A percentile compares a stretch with the other conserved stretches of the same genome.
These are phyloP conservation scores for Silene conica DNA, from an alignment of 148 eudicot species.

Conservation along the genomic window DNA sequence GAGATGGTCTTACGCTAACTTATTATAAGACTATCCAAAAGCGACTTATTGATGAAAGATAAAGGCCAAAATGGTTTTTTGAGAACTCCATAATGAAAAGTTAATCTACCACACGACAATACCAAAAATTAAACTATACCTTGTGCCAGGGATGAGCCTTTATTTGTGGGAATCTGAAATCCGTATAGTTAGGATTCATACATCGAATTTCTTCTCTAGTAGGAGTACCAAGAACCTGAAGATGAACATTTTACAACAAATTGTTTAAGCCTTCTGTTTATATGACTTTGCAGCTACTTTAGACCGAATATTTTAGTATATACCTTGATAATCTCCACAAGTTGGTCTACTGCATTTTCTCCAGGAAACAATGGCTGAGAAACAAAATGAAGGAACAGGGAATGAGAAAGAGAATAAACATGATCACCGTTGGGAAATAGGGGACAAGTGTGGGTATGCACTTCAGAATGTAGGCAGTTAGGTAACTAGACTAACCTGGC, in stretches of 20 bases:
- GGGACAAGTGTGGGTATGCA: neutral
- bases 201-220: constrained; percentile 97
- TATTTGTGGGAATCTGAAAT: constrained; percentile 94
- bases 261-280: neutral
- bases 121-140: constrained; percentile 31
- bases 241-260: neutral
- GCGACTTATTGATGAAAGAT: no score
- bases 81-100: no score
- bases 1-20: no score
- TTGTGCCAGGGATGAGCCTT: constrained; percentile 98
- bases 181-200: constrained; percentile 91
- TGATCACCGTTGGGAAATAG: neutral
- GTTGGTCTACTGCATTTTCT: constrained; percentile 93
- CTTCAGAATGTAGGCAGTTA: neutral
- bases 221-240: constrained; percentile 95
- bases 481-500: constrained; percentile 49
- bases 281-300: neutral
- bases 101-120: no score
- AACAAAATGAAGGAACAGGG: constrained; percentile 5
- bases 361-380: constrained; percentile 72
- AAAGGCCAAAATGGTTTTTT: no score
- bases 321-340: constrained; percentile 91
- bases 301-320: neutral
- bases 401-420: constrained; percentile 4
- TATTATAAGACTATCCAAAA: no score